Base-by-base conservation (phyloP, 1,284 basidiomycete species). In the Rhodotorula sp. region DNA sequence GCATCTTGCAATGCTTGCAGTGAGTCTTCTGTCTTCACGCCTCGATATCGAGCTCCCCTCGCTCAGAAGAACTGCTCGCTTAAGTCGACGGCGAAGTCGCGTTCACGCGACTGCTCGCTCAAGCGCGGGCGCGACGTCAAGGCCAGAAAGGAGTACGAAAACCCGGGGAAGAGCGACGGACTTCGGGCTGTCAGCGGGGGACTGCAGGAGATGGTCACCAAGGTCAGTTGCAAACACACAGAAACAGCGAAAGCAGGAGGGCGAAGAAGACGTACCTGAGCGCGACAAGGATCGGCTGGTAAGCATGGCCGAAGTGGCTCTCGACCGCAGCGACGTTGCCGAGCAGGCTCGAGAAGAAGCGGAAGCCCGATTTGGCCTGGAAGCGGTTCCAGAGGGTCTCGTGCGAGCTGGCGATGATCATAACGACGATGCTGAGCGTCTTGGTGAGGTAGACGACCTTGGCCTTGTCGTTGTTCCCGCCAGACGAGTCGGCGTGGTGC, bases 371-470 rank as follows among this genome's bases (percentile, higher is more conserved):
- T 81, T 97, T 95, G 82, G 97, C 95, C 80, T 95, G 91, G 85
- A 99, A 99, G 64, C 87, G 85, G 3, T 87, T 83, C 6, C 92
- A 93, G 79, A 93, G 89, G 78, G 97, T 93, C 81, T 99, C 93
- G 79, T 99, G 95, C 81, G 91, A 87, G 78, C 94, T 93, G 53
- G 96, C 93, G 62, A 99, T 84, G 49, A 96, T 94, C 71, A 99
- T 87, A 57, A 98, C 93, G 79, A 98, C 90, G 81, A 99, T 99
- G 24, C 51, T 53, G 51, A 22, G 49, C 49, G 49, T 7, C 84
- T 99, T 99, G 74, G 94, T 95, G 79, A 97, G 85, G 82, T 99
- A 99, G 79, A 96, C 91, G 33, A 95, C 91, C 82, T 98, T 97
- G 29, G 93, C 91, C 77, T 93, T 91, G 78, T 94, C 91, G 77